Conservation (phyloP, 1,284 basidiomycete species). For the Cystobasidium sp. region DNA sequence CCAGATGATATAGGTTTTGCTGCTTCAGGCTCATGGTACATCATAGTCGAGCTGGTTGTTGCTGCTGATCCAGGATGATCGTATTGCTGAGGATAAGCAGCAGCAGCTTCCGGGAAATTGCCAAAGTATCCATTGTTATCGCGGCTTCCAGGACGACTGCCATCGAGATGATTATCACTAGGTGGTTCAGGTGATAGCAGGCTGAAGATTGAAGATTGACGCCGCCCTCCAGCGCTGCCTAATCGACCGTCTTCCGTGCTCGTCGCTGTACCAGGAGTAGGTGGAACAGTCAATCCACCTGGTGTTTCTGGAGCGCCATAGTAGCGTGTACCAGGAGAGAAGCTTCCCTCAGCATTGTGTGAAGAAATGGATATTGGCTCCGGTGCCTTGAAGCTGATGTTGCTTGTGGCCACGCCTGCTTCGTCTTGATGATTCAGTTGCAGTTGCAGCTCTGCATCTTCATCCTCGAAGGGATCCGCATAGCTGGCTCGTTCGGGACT, state of each 20-base stretch:
- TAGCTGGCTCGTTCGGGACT: slow-evolving; percentile 40
- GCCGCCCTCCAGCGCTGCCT: slow-evolving; percentile 4
- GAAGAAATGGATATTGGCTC: background rate
- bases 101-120: background rate
- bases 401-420: background rate
- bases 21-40: slow-evolving; percentile 8
- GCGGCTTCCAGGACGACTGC: background rate
- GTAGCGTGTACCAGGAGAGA: slow-evolving; percentile 11
- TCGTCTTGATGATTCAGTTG: background rate
- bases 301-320: slow-evolving; percentile 22
- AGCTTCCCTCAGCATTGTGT: background rate
- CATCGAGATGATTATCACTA: background rate
- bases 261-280: slow-evolving; percentile 1
- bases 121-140: slow-evolving; percentile 9
- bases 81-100: background rate
- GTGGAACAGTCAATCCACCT: slow-evolving; percentile 18
- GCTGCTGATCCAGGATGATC: background rate
- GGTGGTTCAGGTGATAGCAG: slow-evolving; percentile 40
- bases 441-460: background rate
- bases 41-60: slow-evolving; percentile 1
- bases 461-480: slow-evolving; percentile 31
- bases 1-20: background rate
- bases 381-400: slow-evolving; percentile 15
- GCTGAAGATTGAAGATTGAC: slow-evolving; percentile 39
- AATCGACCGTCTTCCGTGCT: slow-evolving; percentile 7